A percentile compares a stretch with the other conserved stretches of the same genome.
These are phyloP conservation scores for Syzygium aqueum DNA, from an alignment of 345 rosid genomes.

Conservation along the genomic window DNA sequence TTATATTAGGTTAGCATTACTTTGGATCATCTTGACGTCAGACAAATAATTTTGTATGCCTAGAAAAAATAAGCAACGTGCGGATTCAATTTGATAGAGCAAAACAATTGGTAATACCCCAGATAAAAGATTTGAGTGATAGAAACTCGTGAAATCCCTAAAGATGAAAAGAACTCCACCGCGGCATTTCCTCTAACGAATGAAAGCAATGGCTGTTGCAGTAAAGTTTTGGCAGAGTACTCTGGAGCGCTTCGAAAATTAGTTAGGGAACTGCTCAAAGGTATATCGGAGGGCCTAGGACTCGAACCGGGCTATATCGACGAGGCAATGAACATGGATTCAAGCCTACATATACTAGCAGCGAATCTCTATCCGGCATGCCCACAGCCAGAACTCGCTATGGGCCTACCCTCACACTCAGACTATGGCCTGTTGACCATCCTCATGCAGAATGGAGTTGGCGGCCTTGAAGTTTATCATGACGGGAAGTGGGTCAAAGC, in stretches of 20 bases:
- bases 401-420: constrained; percentile 42
- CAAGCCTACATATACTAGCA: constrained; percentile 8
- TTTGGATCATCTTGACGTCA: not conserved
- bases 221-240: no score
- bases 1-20: not conserved
- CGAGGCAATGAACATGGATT: constrained; percentile 12
- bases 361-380: constrained; percentile 40
- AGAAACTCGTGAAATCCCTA: not conserved
- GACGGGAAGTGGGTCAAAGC: constrained; percentile 31
- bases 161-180: not conserved
- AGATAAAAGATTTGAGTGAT: not conserved
- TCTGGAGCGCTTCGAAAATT: not conserved
- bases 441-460: constrained; percentile 19
- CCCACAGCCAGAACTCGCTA: constrained; percentile 36
- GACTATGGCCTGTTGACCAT: constrained; percentile 43
- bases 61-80: not conserved
- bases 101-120: not conserved
- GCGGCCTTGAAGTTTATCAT: constrained; percentile 34
- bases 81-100: not conserved
- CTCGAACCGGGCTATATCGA: constrained; percentile 17
- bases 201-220: no score
- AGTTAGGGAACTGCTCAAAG: constrained; percentile 21
- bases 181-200: not conserved
- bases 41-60: not conserved
- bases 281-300: constrained; percentile 39